Evolutionary conservation across 176 grass and related monocot species (phyloP), one percentile per base, ranked within the genome.

Genomic region (Hsuehochloa calcarea): DNA sequence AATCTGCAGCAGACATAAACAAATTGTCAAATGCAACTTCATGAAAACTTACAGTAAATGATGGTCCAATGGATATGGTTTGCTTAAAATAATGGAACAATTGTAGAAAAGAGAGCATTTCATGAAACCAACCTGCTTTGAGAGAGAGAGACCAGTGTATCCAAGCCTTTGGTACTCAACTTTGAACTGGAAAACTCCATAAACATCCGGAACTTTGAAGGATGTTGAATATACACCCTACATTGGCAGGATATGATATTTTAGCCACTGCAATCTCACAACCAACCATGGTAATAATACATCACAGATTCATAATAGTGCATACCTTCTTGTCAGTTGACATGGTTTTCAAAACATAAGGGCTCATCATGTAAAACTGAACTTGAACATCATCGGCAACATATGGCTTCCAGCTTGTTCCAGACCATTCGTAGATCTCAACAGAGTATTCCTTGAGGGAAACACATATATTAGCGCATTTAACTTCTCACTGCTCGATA

Each of bases 351-450:
- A 99, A 70, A 73, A 99, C 92, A 74, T 99, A 99, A 71, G 97
- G 97, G 66, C 97, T 99, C 97, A 99, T 99, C 93, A 96, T 94
- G 82, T 88, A 99, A 81, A 99, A 99, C 69, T 99, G 97, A 82
- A 99, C 87, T 91, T 99, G 97, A 86, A 99, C 97, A 88, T 99
- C 97, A 91, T 99, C 79, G 31, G 93, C 92, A 81, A 94, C 74
- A 76, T 99, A 99, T 72, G 97, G 97, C 75, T 94, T 87, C 97
- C 97, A 99, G 84, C 88, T 96, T 86, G 91, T 92, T 79, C 97
- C 97, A 77, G 93, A 94, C 97, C 93, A 96, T 86, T 99, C 97
- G n/a, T 96, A 96, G 52, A 99, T 99, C 75, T 94, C 97, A 87
- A 99, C 92, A 7, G 79, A 99, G 76, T 96, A 99, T 91, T 99